Conservation (phyloP, 139 green algal species). For the Tetraselmis chui region DNA sequence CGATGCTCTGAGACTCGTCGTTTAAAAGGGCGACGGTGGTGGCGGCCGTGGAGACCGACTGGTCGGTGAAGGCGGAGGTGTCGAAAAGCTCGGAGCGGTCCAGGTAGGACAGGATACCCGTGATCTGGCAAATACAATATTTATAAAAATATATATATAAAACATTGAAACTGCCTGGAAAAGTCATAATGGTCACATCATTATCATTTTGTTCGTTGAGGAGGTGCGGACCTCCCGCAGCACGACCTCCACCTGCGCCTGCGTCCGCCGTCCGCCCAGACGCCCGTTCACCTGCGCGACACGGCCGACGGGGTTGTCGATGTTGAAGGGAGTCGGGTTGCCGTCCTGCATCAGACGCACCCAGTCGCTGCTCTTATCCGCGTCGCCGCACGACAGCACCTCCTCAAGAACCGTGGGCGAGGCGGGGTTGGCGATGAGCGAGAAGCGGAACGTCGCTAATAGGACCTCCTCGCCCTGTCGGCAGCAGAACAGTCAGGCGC, state of each 20-base stretch:
- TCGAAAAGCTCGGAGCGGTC: background rate
- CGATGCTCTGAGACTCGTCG: background rate
- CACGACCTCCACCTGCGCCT: background rate
- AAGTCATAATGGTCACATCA: too few relatives aligned
- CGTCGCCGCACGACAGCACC: background rate
- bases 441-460: background rate
- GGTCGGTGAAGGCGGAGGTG: background rate
- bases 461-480: background rate
- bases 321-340: background rate
- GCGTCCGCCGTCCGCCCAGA: too few relatives aligned
- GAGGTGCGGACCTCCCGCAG: background rate
- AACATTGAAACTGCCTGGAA: too few relatives aligned
- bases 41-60: background rate
- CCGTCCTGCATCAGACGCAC: background rate
- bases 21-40: background rate
- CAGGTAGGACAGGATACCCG: background rate
- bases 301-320: too few relatives aligned
- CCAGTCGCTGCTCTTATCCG: background rate
- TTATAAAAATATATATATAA: too few relatives aligned
- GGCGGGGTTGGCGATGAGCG: background rate
- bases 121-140: background rate
- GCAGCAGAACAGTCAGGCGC: too few relatives aligned
- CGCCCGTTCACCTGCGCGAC: background rate
- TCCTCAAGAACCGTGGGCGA: background rate
- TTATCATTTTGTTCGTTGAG: too few relatives aligned